Conservation (phyloP, 2,329 filamentous ascomycete species). For the Aspergillus fructus region DNA sequence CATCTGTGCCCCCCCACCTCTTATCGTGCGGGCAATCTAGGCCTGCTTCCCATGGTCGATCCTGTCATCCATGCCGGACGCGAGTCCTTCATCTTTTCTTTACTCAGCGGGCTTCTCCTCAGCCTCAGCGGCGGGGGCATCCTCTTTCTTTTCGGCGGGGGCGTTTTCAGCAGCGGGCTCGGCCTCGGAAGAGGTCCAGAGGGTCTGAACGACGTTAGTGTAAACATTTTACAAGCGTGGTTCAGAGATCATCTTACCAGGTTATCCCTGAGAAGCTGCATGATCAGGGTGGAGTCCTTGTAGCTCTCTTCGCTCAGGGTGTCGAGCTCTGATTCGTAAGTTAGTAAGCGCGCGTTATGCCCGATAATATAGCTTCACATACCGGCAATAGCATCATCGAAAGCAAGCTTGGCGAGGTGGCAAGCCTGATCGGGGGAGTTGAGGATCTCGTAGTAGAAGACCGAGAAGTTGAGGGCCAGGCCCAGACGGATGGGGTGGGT, state of each 20-base stretch:
- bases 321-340: slow-evolving; percentile 70
- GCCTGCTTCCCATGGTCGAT: slow-evolving; percentile 5
- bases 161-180: slow-evolving; percentile 66
- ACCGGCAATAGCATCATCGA: slow-evolving; percentile 93
- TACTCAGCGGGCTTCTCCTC: slow-evolving; percentile 48
- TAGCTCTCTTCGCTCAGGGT: slow-evolving; percentile 98
- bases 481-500: slow-evolving; percentile 92
- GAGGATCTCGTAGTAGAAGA: slow-evolving; percentile 99
- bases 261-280: slow-evolving; percentile 98
- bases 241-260: slow-evolving; percentile 57
- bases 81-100: slow-evolving; percentile 37
- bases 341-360: slow-evolving; percentile 21
- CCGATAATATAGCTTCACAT: slow-evolving; percentile 30
- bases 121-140: slow-evolving; percentile 41
- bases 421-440: slow-evolving; percentile 98
- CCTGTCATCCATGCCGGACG: slow-evolving; percentile 22
- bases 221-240: neutral
- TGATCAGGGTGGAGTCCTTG: slow-evolving; percentile 98
- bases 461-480: slow-evolving; percentile 92
- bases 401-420: slow-evolving; percentile 94
- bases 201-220: slow-evolving; percentile 64
- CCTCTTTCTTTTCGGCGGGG: slow-evolving; percentile 44
- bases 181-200: slow-evolving; percentile 98
- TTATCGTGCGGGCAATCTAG: slow-evolving; percentile 11
- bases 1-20: slow-evolving; percentile 6